Evolutionary conservation across 805 yeast species (phyloP), one percentile per base, ranked within the genome.

Genomic region (Sugiyamaella smithiae): DNA sequence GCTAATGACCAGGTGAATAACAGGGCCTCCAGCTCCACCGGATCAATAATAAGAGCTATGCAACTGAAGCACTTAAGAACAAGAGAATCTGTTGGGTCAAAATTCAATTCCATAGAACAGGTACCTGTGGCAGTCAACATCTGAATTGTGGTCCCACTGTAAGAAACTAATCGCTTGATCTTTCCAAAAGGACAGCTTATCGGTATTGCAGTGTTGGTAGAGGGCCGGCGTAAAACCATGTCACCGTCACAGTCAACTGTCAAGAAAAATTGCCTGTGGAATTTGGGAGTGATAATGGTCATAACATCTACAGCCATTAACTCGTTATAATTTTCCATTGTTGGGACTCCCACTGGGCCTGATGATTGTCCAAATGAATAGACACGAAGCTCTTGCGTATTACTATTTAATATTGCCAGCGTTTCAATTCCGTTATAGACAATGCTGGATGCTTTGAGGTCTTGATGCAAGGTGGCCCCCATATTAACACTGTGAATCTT

Each of bases 361-460:
- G 46, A 17, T 5, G 72, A 53, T 46, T 62, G 65, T 45, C 67
- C 69, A 66, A 76, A 78, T 3, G 80, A 69, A 55, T 82, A 70
- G 2, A 84, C 72, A 33, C 74, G 74, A 3, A 81, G 67, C 38
- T 76, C 73, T 9, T 66, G 56, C 0, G 70, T 61, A 3, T 56
- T 58, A 12, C 59, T 58, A 63, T 83, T 78, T 44, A 77, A 71
- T 5, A 86, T 64, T 3, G 60, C 57, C n/a, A 78, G 50, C 6
- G 70, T 70, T 43, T 66, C 62, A 1, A 73, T 50, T n/a, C 45
- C 48, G 17, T 48, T 38, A 5, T 49, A 46, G 8, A n/a, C 16
- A n/a, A 37, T 12, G n/a, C n/a, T 20, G 5, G 20, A 20, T 23
- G 24, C 28, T 16, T 16, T 29, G 33, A 29, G 33, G 33, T 29